These are phyloP conservation scores for Penicillium antarcticum DNA, from an alignment of 495 filamentous ascomycete genomes.

Conservation along the genomic window DNA sequence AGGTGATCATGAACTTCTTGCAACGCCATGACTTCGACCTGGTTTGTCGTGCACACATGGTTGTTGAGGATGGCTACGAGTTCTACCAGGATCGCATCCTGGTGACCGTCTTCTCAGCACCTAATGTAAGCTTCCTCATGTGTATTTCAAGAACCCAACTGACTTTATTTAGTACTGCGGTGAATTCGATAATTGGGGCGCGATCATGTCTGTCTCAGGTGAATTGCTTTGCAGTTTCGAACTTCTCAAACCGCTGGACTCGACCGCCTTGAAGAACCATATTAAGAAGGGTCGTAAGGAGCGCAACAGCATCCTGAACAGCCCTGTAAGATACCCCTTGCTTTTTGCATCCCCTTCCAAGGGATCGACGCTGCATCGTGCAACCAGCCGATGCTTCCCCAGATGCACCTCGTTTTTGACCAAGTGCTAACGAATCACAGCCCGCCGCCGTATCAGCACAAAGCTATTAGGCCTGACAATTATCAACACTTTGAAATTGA, in stretches of 20 bases:
- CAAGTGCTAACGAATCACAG: slow-evolving; percentile 29
- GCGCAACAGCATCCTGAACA: slow-evolving; percentile 86
- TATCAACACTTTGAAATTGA: slow-evolving; percentile 20
- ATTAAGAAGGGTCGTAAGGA: slow-evolving; percentile 98
- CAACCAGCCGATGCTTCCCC: slow-evolving; percentile 23
- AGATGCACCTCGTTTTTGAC: background rate
- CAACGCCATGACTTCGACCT: slow-evolving; percentile 95
- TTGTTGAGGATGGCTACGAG: slow-evolving; percentile 98
- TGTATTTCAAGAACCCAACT: slow-evolving; percentile 17
- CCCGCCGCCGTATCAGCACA: slow-evolving; percentile 47
- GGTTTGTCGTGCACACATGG: slow-evolving; percentile 98
- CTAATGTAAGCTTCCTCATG: slow-evolving; percentile 66
- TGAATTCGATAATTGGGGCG: slow-evolving; percentile 99
- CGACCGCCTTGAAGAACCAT: slow-evolving; percentile 94
- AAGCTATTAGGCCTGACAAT: slow-evolving; percentile 35
- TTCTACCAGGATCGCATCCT: slow-evolving; percentile 96
- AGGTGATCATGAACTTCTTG: slow-evolving; percentile 96
- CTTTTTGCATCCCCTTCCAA: slow-evolving; percentile 25
- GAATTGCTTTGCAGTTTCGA: slow-evolving; percentile 98
- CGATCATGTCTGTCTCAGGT: slow-evolving; percentile 94
- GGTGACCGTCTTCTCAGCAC: slow-evolving; percentile 96
- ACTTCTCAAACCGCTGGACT: slow-evolving; percentile 92
- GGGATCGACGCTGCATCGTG: slow-evolving; percentile 18
- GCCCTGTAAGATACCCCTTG: slow-evolving; percentile 65
- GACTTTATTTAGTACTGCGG: slow-evolving; percentile 76